Evolutionary conservation across 2,329 filamentous ascomycete genomes (phyloP).

Genomic region (Onygenales sp.): DNA sequence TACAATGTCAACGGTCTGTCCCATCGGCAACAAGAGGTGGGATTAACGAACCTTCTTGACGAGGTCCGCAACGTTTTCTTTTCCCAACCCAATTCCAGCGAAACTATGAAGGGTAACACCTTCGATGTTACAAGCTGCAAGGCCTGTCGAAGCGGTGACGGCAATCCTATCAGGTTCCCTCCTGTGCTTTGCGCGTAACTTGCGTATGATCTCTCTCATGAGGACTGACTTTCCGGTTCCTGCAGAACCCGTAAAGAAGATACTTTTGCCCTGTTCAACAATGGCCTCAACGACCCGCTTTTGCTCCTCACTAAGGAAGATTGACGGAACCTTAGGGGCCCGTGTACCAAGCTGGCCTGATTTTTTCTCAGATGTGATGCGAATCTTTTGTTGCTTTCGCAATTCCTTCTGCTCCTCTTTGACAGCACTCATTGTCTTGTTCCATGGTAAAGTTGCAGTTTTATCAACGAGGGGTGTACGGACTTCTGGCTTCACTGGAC

Average conservation of each 20-base stretch:
- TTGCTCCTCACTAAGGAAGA: constrained; percentile 80
- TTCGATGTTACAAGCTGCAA: constrained; percentile 94
- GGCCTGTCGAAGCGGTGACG: constrained; percentile 88
- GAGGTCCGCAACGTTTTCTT: constrained; percentile 69
- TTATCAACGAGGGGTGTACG: constrained; percentile 36
- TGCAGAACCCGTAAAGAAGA: constrained; percentile 96
- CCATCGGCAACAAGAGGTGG: constrained; percentile 10
- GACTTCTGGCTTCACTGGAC: constrained; percentile 12
- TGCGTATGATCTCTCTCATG: constrained; percentile 80
- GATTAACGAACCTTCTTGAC: constrained; percentile 58
- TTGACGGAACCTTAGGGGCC: constrained; percentile 37
- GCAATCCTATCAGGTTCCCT: constrained; percentile 76
- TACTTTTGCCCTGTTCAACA: constrained; percentile 68
- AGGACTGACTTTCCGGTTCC: constrained; percentile 95
- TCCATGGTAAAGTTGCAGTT: constrained; percentile 50
- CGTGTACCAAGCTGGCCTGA: constrained; percentile 9
- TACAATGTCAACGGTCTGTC: not conserved
- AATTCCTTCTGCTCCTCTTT: constrained; percentile 71
- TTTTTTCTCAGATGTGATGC: constrained; percentile 31
- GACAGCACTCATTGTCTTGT: constrained; percentile 62
- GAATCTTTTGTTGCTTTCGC: constrained; percentile 47
- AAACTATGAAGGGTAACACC: constrained; percentile 95
- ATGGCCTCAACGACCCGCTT: constrained; percentile 74
- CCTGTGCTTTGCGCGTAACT: constrained; percentile 65
- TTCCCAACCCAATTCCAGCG: constrained; percentile 87